A percentile compares a stretch with the other conserved stretches of the same genome.
These are phyloP conservation scores for Penicillium cosmopolitanum DNA, from an alignment of 495 filamentous ascomycete species.

Conservation along the genomic window DNA sequence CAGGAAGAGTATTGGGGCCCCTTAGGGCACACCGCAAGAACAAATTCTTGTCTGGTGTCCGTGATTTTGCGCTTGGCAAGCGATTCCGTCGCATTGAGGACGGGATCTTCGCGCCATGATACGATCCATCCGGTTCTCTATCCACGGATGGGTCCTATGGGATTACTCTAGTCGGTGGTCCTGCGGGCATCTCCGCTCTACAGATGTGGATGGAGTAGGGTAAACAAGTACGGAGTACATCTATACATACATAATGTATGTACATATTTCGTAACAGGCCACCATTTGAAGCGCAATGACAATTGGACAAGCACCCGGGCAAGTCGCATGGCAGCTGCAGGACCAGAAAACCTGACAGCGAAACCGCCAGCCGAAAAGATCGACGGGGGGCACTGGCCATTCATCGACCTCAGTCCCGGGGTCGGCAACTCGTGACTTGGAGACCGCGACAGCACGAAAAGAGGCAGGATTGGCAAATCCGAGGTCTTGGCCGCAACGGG, in stretches of 20 bases:
- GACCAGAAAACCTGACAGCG: constrained; percentile 12
- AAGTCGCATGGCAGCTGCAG: constrained; percentile 25
- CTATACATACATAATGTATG: not conserved
- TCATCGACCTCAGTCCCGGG: constrained; percentile 4
- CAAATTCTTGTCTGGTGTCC: constrained; percentile 1
- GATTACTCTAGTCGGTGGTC: not conserved
- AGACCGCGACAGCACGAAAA: constrained; percentile 14
- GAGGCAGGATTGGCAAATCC: constrained; percentile 24
- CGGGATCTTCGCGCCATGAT: constrained; percentile 4
- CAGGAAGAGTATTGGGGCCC: not conserved
- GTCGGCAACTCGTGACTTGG: constrained; percentile 5
- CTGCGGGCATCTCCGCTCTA: constrained; percentile 4
- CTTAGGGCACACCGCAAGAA: constrained; percentile 27
- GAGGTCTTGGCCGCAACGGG: constrained; percentile 23
- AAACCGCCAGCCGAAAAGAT: constrained; percentile 15
- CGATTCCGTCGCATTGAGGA: not conserved
- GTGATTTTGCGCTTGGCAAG: constrained; percentile 4
- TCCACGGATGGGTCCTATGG: not conserved
- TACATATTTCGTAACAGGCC: not conserved
- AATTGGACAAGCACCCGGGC: constrained; percentile 1
- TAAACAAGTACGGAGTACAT: constrained; percentile 1
- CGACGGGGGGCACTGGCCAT: constrained; percentile 15
- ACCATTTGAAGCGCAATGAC: not conserved
- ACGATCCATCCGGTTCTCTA: constrained; percentile 1
- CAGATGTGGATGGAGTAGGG: not conserved